Evolutionary conservation across 345 rosid genomes (phyloP).

Genomic region (Trapa bicornis): DNA sequence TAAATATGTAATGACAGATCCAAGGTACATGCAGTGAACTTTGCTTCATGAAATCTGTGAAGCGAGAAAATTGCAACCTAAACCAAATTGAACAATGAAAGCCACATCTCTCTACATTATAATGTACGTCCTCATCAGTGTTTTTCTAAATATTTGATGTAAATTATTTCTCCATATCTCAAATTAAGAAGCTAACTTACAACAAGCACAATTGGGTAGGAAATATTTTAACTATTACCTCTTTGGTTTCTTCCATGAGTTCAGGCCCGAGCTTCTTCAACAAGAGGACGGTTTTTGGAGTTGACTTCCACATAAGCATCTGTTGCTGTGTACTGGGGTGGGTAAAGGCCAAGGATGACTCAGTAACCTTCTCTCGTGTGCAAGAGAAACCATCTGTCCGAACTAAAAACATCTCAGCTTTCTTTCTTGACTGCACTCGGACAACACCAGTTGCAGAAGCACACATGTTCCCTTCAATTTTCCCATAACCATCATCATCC

Average conservation of each 20-base stretch:
- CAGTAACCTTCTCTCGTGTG: constrained; percentile 87
- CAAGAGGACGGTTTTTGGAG: constrained; percentile 76
- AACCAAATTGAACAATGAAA: not conserved
- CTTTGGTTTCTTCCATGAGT: constrained; percentile 94
- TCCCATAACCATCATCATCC: constrained; percentile 41
- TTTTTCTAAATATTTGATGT: not conserved
- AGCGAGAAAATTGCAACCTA: not conserved
- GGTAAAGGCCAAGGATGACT: constrained; percentile 87
- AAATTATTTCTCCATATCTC: not conserved
- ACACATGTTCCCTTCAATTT: constrained; percentile 82
- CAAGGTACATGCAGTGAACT: not conserved
- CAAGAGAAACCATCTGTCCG: constrained; percentile 97
- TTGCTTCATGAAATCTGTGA: not conserved
- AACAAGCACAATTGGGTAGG: not conserved
- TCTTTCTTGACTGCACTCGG: constrained; percentile 85
- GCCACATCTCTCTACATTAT: not conserved
- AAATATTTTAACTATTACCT: constrained; percentile 29
- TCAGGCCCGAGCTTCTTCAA: constrained; percentile 85
- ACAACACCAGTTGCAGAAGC: constrained; percentile 97
- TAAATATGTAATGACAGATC: not conserved
- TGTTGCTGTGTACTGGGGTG: constrained; percentile 99
- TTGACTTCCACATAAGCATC: constrained; percentile 98
- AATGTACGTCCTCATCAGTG: not conserved
- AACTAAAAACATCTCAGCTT: constrained; percentile 96
- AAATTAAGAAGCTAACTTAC: not conserved